Base-by-base conservation (phyloP, 176 grass and related monocot species). In the Juncus effusus region DNA sequence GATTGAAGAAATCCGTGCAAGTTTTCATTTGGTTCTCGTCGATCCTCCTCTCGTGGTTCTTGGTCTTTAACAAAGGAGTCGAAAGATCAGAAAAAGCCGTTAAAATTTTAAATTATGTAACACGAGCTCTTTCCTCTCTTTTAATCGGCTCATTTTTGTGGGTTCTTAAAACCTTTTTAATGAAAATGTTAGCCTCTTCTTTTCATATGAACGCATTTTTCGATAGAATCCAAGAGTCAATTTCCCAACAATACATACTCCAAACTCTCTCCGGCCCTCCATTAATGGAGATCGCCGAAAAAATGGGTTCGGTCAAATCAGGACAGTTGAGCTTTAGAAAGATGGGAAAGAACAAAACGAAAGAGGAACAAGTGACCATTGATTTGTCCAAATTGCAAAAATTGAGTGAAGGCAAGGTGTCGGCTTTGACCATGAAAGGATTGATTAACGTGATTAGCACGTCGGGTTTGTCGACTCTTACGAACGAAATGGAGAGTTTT, bases 121-220 rank as follows among this genome's bases (percentile, higher is more conserved):
- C 84, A 51, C 64, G 75, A 51, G 79, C 87, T 73, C 78, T 93
- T 10, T 81, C 78, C 9, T 85, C 85, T 3, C 4, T 93, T 74
- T 70, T 88, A 39, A 85, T 86, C 42, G 85, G 82, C 1, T 86
- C 79, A 0, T 39, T 89, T 50, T 77, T 95, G 67, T 95, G 90
- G 90, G 16, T 95, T 14, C 40, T 80, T 62, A 99, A 99, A 67
- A 99, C 80, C 0, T 84, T 92, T 40, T 42, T 89, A 77, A 91
- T 99, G 94, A 99, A 99, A 83, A 15, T 91, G 35, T 58, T 99
- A 0, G 94, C 94, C 0, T 92, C 94, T 51, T 78, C 85, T 1
- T 99, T 99, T 72, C 94, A 99, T 60, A 80, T 90, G 53, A 99
- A 86, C 75, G 60, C 80, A 4, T 99, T 93, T 73, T 99, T 99